Percentiles rank a stretch among this genome's conserved stretches.
These are phyloP conservation scores for Zygosaccharomyces kombuchaensis DNA, from an alignment of 805 yeast species.

Conservation along the genomic window DNA sequence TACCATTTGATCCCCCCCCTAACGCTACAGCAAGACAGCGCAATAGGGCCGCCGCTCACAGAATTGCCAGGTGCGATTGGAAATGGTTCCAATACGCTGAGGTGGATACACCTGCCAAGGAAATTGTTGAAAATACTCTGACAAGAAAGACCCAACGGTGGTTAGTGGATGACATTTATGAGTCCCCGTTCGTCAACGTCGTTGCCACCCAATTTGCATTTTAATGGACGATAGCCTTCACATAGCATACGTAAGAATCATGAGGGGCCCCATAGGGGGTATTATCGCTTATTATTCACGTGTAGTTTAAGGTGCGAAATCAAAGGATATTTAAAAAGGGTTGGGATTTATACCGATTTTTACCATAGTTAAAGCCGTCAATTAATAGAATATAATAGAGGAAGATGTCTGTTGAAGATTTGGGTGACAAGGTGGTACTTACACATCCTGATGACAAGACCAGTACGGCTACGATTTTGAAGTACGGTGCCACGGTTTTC, in stretches of 20 bases:
- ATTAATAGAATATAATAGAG: not conserved
- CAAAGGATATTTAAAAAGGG: not conserved
- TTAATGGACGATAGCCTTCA: not conserved
- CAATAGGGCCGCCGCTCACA: constrained; percentile 57
- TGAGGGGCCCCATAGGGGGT: not conserved
- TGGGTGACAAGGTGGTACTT: constrained; percentile 57
- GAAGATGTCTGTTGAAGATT: constrained; percentile 62
- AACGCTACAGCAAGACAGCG: constrained; percentile 37
- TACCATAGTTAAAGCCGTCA: not conserved
- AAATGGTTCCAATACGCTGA: constrained; percentile 58
- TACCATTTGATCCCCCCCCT: constrained; percentile 90
- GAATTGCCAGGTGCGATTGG: constrained; percentile 94
- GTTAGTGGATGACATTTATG: constrained; percentile 24
- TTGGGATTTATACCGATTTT: not conserved
- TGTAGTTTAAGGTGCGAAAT: not conserved
- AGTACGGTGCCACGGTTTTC: constrained; percentile 82
- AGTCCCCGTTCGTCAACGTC: constrained; percentile 21
- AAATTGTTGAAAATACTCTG: constrained; percentile 29
- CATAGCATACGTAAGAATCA: not conserved
- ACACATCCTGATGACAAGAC: constrained; percentile 48
- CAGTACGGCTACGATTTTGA: constrained; percentile 64
- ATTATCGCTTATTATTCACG: not conserved
- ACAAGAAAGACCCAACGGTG: constrained; percentile 32
- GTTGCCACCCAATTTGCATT: constrained; percentile 8
- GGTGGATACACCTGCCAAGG: constrained; percentile 28